These are phyloP conservation scores for Auricularia sp. DNA, from an alignment of 768 basidiomycete species.

Conservation along the genomic window DNA sequence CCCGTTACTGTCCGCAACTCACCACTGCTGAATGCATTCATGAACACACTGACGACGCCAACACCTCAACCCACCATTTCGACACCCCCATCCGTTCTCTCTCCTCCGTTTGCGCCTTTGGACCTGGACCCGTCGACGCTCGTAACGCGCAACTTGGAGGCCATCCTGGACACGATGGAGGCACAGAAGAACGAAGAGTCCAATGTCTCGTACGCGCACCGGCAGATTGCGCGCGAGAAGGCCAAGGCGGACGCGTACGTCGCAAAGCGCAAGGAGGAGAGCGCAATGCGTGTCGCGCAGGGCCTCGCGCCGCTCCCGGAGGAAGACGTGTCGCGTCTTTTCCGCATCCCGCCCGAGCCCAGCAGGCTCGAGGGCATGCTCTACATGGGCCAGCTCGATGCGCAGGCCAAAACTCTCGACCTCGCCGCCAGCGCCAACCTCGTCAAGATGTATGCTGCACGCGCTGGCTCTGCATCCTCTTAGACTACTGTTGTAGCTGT, in stretches of 20 bases:
- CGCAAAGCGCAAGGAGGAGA: conserved; percentile 84
- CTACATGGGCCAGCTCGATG: conserved; percentile 80
- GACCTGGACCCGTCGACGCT: conserved; percentile 56
- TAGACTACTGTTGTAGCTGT: neutral
- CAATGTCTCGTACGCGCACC: conserved; percentile 77
- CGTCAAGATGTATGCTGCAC: conserved; percentile 77
- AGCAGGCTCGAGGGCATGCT: conserved; percentile 81
- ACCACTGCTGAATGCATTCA: conserved; percentile 66
- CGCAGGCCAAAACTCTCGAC: conserved; percentile 61
- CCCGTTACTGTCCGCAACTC: conserved; percentile 80
- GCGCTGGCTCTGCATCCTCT: neutral
- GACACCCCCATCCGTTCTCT: conserved; percentile 28
- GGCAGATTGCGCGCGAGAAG: conserved; percentile 84
- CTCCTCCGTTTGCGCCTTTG: conserved; percentile 41
- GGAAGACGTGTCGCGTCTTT: conserved; percentile 72
- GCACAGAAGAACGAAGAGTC: conserved; percentile 84
- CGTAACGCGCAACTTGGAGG: conserved; percentile 70
- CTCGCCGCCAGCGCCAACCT: conserved; percentile 51
- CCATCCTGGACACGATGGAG: conserved; percentile 78
- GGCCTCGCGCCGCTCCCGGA: conserved; percentile 81
- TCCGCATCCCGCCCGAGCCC: conserved; percentile 83
- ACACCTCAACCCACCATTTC: conserved; percentile 17
- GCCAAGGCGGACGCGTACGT: conserved; percentile 67
- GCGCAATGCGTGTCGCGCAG: conserved; percentile 62
- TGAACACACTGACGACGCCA: conserved; percentile 49